Conservation (phyloP, 1,284 basidiomycete genomes). For the Thecaphora frezii region DNA sequence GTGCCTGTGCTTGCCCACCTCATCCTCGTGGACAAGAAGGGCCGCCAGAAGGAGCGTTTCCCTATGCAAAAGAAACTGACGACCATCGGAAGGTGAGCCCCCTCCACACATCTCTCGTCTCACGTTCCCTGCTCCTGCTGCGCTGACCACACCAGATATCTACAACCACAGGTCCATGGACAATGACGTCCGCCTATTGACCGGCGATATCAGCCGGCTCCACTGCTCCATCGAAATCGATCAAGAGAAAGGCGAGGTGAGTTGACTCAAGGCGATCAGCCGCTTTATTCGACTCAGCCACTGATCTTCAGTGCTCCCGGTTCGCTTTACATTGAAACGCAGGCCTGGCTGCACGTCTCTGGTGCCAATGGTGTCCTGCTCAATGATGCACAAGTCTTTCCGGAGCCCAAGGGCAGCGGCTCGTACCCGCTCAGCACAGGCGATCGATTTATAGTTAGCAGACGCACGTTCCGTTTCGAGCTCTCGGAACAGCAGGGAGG, state of each 20-base stretch:
- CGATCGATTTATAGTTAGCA: conserved; percentile 19
- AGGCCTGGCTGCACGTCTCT: conserved; percentile 23
- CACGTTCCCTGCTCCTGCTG: no score
- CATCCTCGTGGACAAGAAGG: conserved; percentile 26
- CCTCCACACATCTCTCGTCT: no score
- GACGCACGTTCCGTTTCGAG: conserved; percentile 25
- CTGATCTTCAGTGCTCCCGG: no score
- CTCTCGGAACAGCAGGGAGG: conserved; percentile 1
- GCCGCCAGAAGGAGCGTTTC: conserved; percentile 22
- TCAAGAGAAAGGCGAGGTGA: conserved; percentile 1
- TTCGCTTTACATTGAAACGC: neutral
- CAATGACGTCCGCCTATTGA: conserved; percentile 32
- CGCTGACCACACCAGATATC: no score
- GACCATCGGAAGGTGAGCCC: conserved; percentile 20
- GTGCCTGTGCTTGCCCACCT: conserved; percentile 25
- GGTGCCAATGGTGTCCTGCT: conserved; percentile 29
- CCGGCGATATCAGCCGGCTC: conserved; percentile 24
- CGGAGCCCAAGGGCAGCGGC: conserved; percentile 19
- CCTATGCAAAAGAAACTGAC: conserved; percentile 24
- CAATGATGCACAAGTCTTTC: conserved; percentile 11
- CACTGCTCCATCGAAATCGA: conserved; percentile 37
- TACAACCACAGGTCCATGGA: conserved; percentile 19
- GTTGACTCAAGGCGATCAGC: neutral
- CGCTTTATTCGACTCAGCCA: neutral
- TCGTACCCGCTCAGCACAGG: conserved; percentile 25